Evolutionary conservation across 139 green algal genomes (phyloP).

Genomic region (Monoraphidium neglectum): DNA sequence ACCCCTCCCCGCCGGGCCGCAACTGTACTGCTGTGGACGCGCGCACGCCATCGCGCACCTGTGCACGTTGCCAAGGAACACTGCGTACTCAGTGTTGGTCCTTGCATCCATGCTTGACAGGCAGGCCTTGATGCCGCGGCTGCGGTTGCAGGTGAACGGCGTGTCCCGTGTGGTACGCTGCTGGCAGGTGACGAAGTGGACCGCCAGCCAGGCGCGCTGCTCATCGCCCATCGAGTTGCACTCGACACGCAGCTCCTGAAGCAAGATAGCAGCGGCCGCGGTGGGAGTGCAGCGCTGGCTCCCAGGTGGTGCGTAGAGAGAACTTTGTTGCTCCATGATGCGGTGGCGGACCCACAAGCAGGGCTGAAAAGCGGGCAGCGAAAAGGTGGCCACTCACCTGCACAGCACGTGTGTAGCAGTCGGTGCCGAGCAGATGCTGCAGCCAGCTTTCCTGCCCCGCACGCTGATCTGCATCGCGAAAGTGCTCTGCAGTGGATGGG

Average conservation of each 20-base stretch:
- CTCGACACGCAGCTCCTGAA: not conserved
- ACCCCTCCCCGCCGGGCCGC: not conserved
- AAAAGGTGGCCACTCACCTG: no score
- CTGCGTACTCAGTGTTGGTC: not conserved
- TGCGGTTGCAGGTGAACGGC: not conserved
- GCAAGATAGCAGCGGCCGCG: no score
- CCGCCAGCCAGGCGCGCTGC: constrained; percentile 21
- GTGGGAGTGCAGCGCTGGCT: no score
- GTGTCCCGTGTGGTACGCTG: not conserved
- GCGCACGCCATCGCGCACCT: constrained; percentile 4
- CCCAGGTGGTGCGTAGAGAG: no score
- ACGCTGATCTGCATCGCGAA: no score
- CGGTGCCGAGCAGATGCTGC: no score
- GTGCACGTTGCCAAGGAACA: constrained; percentile 20
- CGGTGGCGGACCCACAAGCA: no score
- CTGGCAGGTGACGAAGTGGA: constrained; percentile 24
- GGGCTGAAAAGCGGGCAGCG: no score
- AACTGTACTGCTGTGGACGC: not conserved
- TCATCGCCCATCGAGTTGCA: constrained; percentile 11
- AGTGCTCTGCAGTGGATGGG: no score
- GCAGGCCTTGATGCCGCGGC: constrained; percentile 5
- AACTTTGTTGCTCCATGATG: no score
- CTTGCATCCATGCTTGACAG: constrained; percentile 16
- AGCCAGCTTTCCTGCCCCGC: no score
- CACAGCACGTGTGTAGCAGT: no score